Conservation (phyloP, 2,329 filamentous ascomycete genomes). For the Talaromyces albobiverticillius region DNA sequence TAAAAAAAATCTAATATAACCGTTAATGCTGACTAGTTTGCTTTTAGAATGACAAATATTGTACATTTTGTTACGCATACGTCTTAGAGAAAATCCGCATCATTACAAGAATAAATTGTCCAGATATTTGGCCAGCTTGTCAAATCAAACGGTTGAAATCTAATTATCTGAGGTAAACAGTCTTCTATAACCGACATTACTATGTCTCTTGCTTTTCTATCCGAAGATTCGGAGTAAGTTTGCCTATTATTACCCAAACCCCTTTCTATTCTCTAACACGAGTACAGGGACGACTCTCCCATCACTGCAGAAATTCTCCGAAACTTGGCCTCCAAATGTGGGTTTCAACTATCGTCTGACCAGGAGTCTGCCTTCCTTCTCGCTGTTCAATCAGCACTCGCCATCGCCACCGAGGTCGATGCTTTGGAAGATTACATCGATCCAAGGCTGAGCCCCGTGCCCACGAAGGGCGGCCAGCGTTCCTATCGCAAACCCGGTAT, state of each 20-base stretch:
- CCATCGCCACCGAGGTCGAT: not conserved
- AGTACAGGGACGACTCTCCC: not conserved
- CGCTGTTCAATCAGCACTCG: not conserved
- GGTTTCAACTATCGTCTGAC: not conserved
- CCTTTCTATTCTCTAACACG: not conserved
- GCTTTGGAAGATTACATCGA: not conserved
- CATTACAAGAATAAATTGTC: too few relatives aligned
- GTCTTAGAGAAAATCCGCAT: too few relatives aligned
- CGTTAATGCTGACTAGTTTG: too few relatives aligned
- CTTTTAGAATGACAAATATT: too few relatives aligned
- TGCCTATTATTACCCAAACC: not conserved
- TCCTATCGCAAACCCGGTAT: not conserved
- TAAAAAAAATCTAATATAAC: too few relatives aligned
- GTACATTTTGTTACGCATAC: too few relatives aligned
- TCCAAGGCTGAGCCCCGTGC: not conserved
- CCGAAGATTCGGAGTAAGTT: not conserved
- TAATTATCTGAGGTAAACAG: too few relatives aligned
- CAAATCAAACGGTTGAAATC: too few relatives aligned
- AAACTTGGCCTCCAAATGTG: not conserved
- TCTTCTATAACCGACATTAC: too few relatives aligned
- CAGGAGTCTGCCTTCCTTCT: not conserved
- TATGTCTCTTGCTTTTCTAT: not conserved
- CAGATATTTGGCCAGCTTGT: too few relatives aligned
- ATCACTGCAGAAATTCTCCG: not conserved
- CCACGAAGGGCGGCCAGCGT: not conserved